These are phyloP conservation scores for Trebouxia sp. DNA, from an alignment of 139 green algal species.

Conservation along the genomic window DNA sequence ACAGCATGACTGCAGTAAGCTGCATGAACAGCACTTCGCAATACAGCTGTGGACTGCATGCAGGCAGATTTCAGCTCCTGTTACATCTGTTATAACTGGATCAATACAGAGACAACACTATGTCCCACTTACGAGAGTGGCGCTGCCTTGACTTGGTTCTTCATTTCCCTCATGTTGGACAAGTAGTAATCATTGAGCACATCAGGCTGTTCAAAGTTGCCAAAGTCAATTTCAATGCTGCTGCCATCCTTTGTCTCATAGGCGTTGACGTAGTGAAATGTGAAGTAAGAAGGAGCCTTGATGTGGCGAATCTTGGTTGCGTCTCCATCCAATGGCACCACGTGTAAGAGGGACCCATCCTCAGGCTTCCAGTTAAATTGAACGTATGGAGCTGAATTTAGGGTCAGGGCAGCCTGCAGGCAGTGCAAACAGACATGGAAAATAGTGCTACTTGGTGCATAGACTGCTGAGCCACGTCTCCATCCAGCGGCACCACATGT, in stretches of 20 bases:
- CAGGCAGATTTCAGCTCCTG: too few species aligned
- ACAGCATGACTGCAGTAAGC: too few species aligned
- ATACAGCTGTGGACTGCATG: too few species aligned
- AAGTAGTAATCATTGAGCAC: slow-evolving; percentile 38
- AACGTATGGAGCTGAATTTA: slow-evolving; percentile 40
- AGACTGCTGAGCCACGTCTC: too few species aligned
- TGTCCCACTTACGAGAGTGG: slow-evolving; percentile 3
- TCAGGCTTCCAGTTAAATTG: slow-evolving; percentile 82
- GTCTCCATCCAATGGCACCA: slow-evolving; percentile 55
- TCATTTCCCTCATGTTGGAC: slow-evolving; percentile 24
- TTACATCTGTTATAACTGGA: neutral
- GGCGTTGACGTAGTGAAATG: slow-evolving; percentile 75
- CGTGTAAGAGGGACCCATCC: slow-evolving; percentile 57
- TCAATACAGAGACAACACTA: neutral
- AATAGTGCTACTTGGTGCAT: too few species aligned
- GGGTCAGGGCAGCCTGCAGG: slow-evolving; percentile 24
- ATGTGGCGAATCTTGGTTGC: slow-evolving; percentile 43
- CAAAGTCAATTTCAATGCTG: slow-evolving; percentile 32
- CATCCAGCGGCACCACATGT: slow-evolving; percentile 64
- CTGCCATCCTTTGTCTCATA: slow-evolving; percentile 40
- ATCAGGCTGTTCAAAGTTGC: slow-evolving; percentile 20
- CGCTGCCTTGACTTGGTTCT: neutral
- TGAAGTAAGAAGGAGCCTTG: slow-evolving; percentile 62
- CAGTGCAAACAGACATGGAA: too few species aligned
- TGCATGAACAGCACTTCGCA: too few species aligned